phyloP scores from a whole-genome alignment of 139 green algal species.

The Astrephomene gubernaculifera region DNA sequence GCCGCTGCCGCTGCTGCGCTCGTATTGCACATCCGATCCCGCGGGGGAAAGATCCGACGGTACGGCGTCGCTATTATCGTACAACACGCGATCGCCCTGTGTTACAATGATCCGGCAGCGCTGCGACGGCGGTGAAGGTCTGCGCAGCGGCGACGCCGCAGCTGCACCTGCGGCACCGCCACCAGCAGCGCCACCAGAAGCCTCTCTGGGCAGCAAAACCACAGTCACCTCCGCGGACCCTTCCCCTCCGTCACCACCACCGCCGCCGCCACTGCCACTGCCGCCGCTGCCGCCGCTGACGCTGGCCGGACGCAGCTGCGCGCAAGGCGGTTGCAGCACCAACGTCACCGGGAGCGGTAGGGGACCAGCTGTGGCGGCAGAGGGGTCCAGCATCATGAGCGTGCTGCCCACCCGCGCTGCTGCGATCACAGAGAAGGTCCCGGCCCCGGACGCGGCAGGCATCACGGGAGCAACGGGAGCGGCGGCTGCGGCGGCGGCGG shows the following conservation, averaged over 20 bases:
- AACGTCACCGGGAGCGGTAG: background rate
- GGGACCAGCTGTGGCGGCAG: background rate
- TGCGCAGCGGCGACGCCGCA: background rate
- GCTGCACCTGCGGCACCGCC: background rate
- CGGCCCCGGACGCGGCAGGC: background rate
- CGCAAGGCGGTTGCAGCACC: slow-evolving; percentile 1
- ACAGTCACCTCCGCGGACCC: background rate
- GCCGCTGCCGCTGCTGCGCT: background rate
- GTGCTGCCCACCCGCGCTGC: slow-evolving; percentile 15
- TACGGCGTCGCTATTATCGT: background rate
- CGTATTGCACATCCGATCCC: too few species aligned
- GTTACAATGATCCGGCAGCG: background rate
- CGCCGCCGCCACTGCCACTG: background rate
- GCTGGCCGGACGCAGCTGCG: background rate
- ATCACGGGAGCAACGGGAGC: too few species aligned
- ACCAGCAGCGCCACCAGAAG: background rate
- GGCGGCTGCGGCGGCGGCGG: background rate
- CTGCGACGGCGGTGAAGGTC: background rate
- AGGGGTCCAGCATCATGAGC: slow-evolving; percentile 12
- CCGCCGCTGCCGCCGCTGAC: background rate
- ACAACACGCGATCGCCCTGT: slow-evolving; percentile 5
- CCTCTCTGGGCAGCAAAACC: background rate
- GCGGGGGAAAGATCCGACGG: background rate
- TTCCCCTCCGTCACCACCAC: too few species aligned
- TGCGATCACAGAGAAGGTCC: background rate